Percentiles rank a stretch among this genome's conserved stretches.
These are phyloP conservation scores for Fusarium sp. DNA, from an alignment of 2,329 filamentous ascomycete genomes.

Conservation along the genomic window DNA sequence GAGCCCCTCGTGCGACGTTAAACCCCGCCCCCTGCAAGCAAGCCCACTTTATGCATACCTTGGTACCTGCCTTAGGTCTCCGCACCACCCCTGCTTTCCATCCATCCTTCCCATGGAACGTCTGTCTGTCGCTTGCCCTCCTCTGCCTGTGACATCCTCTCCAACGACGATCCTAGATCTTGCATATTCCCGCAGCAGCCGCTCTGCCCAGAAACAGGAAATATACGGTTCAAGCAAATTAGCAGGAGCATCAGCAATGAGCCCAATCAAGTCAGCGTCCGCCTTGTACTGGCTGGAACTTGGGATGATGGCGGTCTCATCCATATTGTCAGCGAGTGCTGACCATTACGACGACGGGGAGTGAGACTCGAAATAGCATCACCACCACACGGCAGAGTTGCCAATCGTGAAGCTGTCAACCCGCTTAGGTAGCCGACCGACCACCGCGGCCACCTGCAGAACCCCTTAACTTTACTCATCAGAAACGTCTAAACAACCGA, in stretches of 20 bases:
- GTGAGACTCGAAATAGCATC: slow-evolving; percentile 28
- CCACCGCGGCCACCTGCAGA: neutral
- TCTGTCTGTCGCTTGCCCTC: neutral
- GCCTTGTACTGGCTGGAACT: slow-evolving; percentile 4
- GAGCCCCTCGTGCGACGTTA: slow-evolving; percentile 29
- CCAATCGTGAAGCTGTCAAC: neutral
- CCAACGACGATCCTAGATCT: slow-evolving; percentile 20
- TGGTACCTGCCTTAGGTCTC: neutral
- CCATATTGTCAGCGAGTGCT: slow-evolving; percentile 34
- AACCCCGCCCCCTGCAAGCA: slow-evolving; percentile 28
- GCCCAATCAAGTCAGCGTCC: slow-evolving; percentile 8
- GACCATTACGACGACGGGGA: neutral
- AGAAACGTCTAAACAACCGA: slow-evolving; percentile 15
- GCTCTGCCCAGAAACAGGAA: slow-evolving; percentile 10
- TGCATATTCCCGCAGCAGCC: slow-evolving; percentile 6
- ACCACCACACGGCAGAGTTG: slow-evolving; percentile 14
- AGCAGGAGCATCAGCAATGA: slow-evolving; percentile 30
- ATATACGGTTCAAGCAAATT: slow-evolving; percentile 24
- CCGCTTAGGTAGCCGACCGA: neutral
- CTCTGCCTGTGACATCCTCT: neutral
- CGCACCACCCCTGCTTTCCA: slow-evolving; percentile 20
- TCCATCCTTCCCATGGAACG: slow-evolving; percentile 11
- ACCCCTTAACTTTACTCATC: neutral
- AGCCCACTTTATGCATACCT: slow-evolving; percentile 40
- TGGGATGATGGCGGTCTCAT: slow-evolving; percentile 31